phyloP scores from a whole-genome alignment of 1,139 yeast species.

The Hemisphaericaspora xylanilytica region DNA sequence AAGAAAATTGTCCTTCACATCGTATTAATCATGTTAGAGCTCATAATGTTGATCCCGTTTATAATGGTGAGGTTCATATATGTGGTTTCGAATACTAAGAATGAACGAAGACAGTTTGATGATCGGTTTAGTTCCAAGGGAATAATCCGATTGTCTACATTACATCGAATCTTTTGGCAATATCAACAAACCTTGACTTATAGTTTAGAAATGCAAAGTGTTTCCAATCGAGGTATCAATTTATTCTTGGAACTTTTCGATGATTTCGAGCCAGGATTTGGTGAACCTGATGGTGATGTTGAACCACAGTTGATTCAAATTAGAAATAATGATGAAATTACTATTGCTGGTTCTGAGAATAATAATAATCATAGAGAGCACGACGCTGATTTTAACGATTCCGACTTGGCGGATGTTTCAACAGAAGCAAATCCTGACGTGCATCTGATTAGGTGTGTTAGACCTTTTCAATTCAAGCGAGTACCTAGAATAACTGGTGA shows the following conservation, averaged over 20 bases:
- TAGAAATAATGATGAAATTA: not conserved
- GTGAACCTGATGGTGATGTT: not conserved
- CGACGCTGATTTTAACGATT: slow-evolving; percentile 1
- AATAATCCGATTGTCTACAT: slow-evolving; percentile 9
- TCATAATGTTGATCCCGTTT: slow-evolving; percentile 7
- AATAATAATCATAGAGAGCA: not conserved
- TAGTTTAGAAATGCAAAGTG: slow-evolving; percentile 9
- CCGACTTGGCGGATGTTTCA: not conserved
- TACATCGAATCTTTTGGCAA: slow-evolving; percentile 12
- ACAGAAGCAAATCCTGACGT: not conserved
- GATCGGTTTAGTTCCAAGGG: slow-evolving; percentile 9
- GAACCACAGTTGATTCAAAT: slow-evolving; percentile 1
- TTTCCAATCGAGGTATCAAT: slow-evolving; percentile 11
- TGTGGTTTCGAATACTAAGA: slow-evolving; percentile 5
- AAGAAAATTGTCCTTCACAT: slow-evolving; percentile 2
- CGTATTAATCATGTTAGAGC: slow-evolving; percentile 5
- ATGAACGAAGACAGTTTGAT: slow-evolving; percentile 9
- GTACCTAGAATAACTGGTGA: not conserved
- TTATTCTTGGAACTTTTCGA: slow-evolving; percentile 8
- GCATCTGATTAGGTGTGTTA: not conserved
- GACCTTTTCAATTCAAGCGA: slow-evolving; percentile 1
- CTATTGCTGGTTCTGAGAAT: not conserved
- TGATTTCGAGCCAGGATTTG: slow-evolving; percentile 1
- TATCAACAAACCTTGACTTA: slow-evolving; percentile 3
- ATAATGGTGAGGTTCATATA: slow-evolving; percentile 8